Percentiles rank a stretch among this genome's conserved stretches.
Conservation (phyloP, 2,329 filamentous ascomycete genomes). For the Aspergillus ochraceoroseus region DNA sequence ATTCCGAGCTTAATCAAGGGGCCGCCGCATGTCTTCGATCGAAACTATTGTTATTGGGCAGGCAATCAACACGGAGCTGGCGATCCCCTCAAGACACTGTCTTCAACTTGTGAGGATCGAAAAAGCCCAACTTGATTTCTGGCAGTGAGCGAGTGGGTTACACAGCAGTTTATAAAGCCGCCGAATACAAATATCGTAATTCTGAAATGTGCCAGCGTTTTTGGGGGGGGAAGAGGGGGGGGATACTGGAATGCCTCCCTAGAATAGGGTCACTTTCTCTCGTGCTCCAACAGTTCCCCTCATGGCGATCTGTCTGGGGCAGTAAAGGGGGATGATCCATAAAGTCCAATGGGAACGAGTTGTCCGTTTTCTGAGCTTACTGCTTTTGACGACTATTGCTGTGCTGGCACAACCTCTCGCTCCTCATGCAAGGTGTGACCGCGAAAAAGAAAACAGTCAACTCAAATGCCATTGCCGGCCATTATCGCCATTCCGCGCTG, state of each 20-base stretch:
- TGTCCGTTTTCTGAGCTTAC: neutral
- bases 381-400: neutral
- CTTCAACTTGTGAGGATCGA: neutral
- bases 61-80: neutral
- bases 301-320: neutral
- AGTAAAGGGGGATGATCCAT: conserved; percentile 5
- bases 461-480: neutral
- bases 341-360: neutral
- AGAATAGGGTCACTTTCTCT: neutral
- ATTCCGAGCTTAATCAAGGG: conserved; percentile 3
- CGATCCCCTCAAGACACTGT: too few species aligned
- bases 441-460: conserved; percentile 5
- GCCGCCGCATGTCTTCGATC: neutral
- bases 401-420: neutral
- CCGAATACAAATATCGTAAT: neutral
- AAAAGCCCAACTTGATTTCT: conserved; percentile 3
- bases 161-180: conserved; percentile 4
- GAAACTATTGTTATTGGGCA: neutral
- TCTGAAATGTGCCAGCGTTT: conserved; percentile 1
- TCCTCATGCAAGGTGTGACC: conserved; percentile 8
- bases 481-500: conserved; percentile 1
- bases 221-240: neutral
- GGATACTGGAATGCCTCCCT: neutral
- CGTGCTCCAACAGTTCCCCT: neutral
- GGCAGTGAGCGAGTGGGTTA: conserved; percentile 1